Base-by-base conservation (phyloP, 176 grass and related monocot species). In the Aegilops tauschii region DNA sequence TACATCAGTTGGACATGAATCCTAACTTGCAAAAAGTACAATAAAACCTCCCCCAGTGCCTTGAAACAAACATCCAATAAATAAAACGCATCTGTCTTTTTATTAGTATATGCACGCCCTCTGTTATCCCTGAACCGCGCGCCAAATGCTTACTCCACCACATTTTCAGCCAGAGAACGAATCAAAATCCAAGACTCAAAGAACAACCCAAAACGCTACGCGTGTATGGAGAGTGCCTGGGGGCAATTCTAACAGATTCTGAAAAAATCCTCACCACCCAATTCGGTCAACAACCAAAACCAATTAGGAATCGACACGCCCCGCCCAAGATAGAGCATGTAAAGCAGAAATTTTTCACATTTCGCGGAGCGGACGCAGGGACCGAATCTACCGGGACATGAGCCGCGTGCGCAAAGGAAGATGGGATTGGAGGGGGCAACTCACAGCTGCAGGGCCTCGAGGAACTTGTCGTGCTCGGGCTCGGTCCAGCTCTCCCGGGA, bases 401-500 rank as follows among this genome's bases (percentile, higher is more conserved):
- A 40, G 39, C 39, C 0, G 36, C 36, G 39, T 34, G 32, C 2
- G 9, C 36, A 39, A 39, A 39, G 1, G 36, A 39, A 39, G 36
- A 39, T 39, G 6, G 8, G 37, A 39, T 10, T 42, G 40, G 39
- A 2, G 40, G 9, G 42, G 42, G 42, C 42, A 3, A 85, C 88
- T 83, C 80, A 95, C 93, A 95, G 84, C 87, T 95, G 93, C 69
- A 95, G 86, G 0, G 93, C 93, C 86, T 95, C 93, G 75, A 95
- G 91, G 83, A 95, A 95, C 75, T 89, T 95, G 56, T 95, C 93
- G 88, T 95, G 93, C 93, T 95, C 91, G 5, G 89, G 66, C 71
- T 95, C 88, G 65, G 93, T 86, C 93, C 93, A 95, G 88, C 83
- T 95, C 88, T 95, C 93, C 52, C 91, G n/a, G 63, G 91, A 95